Percentiles rank a stretch among this genome's conserved stretches.
Evolutionary conservation across 2,329 filamentous ascomycete genomes (phyloP).

Genomic region (Metarhizium guizhouense): DNA sequence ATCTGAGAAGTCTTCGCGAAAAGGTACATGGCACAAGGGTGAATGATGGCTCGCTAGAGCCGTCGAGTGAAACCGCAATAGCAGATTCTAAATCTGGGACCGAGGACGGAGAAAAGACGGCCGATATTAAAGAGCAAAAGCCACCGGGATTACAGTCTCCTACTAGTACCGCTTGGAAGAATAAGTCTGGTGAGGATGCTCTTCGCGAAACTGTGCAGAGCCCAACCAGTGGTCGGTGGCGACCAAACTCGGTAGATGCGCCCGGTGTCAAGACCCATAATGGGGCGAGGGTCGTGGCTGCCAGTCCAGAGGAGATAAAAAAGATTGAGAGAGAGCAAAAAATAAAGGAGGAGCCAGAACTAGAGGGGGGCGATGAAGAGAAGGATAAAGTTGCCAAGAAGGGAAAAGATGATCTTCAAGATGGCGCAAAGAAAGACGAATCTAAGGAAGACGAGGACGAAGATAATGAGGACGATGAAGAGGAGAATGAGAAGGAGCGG

Average conservation of each 20-base stretch:
- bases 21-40: conserved; percentile 43
- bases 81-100: not conserved
- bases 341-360: conserved; percentile 30
- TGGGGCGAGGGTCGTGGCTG: conserved; percentile 15
- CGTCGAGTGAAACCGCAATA: not conserved
- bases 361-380: conserved; percentile 15
- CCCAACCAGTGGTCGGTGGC: conserved; percentile 9
- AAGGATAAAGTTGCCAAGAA: not conserved
- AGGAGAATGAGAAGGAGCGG: conserved; percentile 7
- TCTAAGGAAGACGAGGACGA: conserved; percentile 18
- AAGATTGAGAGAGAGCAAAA: conserved; percentile 23
- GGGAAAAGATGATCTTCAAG: conserved; percentile 9
- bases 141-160: conserved; percentile 20
- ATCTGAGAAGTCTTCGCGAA: conserved; percentile 42
- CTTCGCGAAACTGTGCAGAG: conserved; percentile 12
- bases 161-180: conserved; percentile 7
- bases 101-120: conserved; percentile 6
- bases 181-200: not conserved
- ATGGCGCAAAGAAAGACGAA: conserved; percentile 18
- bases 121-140: conserved; percentile 6
- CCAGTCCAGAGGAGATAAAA: conserved; percentile 29
- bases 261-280: conserved; percentile 19
- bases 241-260: not conserved
- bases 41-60: conserved; percentile 7
- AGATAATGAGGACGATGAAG: conserved; percentile 17